phyloP scores from a whole-genome alignment of 2,329 filamentous ascomycete species.

The Cladosporium phlei region DNA sequence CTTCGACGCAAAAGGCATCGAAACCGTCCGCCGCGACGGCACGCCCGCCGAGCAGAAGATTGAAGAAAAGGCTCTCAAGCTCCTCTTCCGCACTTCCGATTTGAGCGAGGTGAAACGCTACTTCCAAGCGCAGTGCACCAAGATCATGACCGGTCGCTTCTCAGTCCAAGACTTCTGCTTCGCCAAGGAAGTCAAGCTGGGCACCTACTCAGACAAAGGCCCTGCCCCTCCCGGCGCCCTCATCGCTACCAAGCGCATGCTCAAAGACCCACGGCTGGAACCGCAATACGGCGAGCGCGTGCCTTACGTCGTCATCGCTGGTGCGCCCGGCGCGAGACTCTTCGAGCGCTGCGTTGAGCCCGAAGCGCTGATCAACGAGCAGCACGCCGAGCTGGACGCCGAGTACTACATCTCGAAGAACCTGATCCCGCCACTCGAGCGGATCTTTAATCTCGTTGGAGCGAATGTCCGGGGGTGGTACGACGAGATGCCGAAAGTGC shows the following conservation, averaged over 20 bases:
- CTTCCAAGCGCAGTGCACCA: conserved; percentile 83
- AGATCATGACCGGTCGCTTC: conserved; percentile 84
- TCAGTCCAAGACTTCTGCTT: conserved; percentile 96
- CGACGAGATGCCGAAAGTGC: conserved; percentile 91
- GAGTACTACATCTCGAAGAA: conserved; percentile 98
- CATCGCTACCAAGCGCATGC: conserved; percentile 80
- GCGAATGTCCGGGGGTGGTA: conserved; percentile 90
- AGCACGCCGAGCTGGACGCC: conserved; percentile 76
- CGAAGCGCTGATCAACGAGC: conserved; percentile 71
- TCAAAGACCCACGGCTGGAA: conserved; percentile 77
- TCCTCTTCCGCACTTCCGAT: conserved; percentile 86
- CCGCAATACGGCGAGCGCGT: conserved; percentile 94
- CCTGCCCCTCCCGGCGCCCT: conserved; percentile 80
- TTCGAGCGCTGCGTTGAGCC: conserved; percentile 88
- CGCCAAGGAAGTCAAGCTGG: conserved; percentile 83
- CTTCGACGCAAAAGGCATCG: conserved; percentile 97
- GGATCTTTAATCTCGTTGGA: conserved; percentile 94
- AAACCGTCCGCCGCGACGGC: conserved; percentile 91
- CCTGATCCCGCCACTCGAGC: conserved; percentile 85
- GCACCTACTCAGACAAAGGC: conserved; percentile 78
- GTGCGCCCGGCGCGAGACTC: conserved; percentile 77
- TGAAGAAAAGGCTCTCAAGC: conserved; percentile 82
- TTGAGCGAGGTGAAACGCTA: conserved; percentile 83
- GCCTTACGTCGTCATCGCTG: conserved; percentile 88
- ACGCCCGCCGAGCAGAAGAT: conserved; percentile 96